Evolutionary conservation across 2,329 filamentous ascomycete genomes (phyloP), one percentile per base, ranked within the genome.

Genomic region (Colletotrichum lentis): DNA sequence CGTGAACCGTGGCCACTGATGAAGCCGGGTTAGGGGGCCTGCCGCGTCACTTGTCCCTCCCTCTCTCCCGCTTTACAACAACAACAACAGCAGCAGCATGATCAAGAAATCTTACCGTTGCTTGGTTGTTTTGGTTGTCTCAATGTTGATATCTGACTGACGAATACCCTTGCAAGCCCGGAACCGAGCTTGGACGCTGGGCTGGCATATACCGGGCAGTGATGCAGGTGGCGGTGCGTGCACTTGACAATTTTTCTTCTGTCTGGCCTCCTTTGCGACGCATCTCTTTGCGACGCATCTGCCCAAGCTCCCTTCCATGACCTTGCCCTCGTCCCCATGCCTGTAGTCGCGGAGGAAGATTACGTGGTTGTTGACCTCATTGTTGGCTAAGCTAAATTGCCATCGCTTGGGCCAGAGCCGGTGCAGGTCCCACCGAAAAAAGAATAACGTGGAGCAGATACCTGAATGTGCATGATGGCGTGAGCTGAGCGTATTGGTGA

Each of bases 201-300:
- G 31, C 10, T 31, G 43, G 64, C 43, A 14, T 37, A 41, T 27
- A 56, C 66, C 60, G 62, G 55, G 66, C 44, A 62, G 55, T 68
- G 66, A 68, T 68, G 66, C 66, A 68, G 55, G 66, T 68, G 66
- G 66, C 66, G 62, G 66, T 65, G 66, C 66, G 66, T 65, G 66
- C 66, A 44, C 27, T 59, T 57, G 31, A 35, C 27, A n/a, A 27
- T 62, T 47, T 14, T 50, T 59, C 20, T 62, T 65, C 41, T 43
- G 41, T 41, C 24, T 57, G 3, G 6, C 8, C 35, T 52, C 49
- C 37, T 55, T 16, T 39, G 18, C 5, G 44, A 47, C 20, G 46
- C 22, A 46, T 44, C 41, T 52, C 37, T 55, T 16, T 39, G 18
- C 5, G 44, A 47, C 20, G 46, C 22, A 46, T 44, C 41, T 52